These are phyloP conservation scores for Calonectria ilicicola DNA, from an alignment of 2,329 filamentous ascomycete genomes.

Conservation along the genomic window DNA sequence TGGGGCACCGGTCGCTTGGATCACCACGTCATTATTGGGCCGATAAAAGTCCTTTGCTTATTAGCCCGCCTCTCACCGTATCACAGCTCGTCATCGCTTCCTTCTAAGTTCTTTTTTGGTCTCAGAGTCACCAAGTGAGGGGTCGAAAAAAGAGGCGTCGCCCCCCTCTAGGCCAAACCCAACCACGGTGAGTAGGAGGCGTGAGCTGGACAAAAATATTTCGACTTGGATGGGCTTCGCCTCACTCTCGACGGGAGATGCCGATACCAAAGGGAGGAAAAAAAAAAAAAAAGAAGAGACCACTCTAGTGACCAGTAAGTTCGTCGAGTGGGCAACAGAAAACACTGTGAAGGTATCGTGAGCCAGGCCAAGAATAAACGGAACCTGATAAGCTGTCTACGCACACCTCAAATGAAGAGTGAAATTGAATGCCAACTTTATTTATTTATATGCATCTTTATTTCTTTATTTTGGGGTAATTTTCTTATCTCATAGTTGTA, in stretches of 20 bases:
- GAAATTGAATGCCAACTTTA: background rate
- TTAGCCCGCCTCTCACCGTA: background rate
- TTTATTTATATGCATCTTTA: background rate
- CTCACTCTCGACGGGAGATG: slow-evolving; percentile 2
- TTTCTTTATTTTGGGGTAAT: too few relatives aligned
- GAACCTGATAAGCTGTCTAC: too few relatives aligned
- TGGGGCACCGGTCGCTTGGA: background rate
- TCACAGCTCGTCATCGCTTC: background rate
- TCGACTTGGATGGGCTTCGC: background rate
- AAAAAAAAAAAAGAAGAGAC: background rate
- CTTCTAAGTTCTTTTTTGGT: background rate
- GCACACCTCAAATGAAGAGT: background rate
- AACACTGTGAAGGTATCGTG: background rate
- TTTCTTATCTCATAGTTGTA: background rate
- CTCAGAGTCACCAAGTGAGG: background rate
- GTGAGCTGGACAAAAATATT: slow-evolving; percentile 1
- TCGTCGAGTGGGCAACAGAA: background rate
- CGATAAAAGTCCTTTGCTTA: background rate
- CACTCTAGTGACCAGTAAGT: too few relatives aligned
- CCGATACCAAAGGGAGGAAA: background rate
- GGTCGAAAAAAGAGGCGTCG: background rate
- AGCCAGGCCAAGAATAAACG: background rate
- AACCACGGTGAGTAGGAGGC: background rate
- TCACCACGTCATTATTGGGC: background rate
- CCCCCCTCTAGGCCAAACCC: background rate